A percentile compares a stretch with the other conserved stretches of the same genome.
phyloP scores from a whole-genome alignment of 768 basidiomycete genomes.

The Termitomyces heimii region DNA sequence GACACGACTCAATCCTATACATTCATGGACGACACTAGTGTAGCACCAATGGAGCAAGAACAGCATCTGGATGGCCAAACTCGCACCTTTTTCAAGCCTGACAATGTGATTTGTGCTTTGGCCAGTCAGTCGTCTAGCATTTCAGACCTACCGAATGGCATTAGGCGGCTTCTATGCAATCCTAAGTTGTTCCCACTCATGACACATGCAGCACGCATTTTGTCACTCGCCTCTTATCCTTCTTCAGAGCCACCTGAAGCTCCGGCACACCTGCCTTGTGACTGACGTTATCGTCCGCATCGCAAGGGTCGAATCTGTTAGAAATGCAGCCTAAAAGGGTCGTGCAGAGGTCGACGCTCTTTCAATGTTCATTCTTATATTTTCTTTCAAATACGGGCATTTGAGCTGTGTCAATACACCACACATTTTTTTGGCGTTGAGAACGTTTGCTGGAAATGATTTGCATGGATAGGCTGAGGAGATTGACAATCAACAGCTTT shows the following conservation, averaged over 20 bases:
- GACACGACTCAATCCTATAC: neutral
- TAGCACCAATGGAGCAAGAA: neutral
- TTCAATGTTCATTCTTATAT: neutral
- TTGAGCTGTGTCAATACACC: slow-evolving; percentile 26
- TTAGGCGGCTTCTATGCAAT: slow-evolving; percentile 29
- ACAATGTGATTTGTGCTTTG: slow-evolving; percentile 30
- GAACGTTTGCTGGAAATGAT: slow-evolving; percentile 17
- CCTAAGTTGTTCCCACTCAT: slow-evolving; percentile 27
- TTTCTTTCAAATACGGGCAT: slow-evolving; percentile 21
- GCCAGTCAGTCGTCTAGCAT: slow-evolving; percentile 36
- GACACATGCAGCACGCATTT: slow-evolving; percentile 26
- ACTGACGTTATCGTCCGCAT: slow-evolving; percentile 37
- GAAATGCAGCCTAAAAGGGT: slow-evolving; percentile 34
- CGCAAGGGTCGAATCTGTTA: slow-evolving; percentile 30
- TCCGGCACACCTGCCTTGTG: slow-evolving; percentile 27
- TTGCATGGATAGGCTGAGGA: slow-evolving; percentile 25
- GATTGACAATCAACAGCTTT: slow-evolving; percentile 30
- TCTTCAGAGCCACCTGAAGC: slow-evolving; percentile 18
- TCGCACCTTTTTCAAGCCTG: slow-evolving; percentile 4
- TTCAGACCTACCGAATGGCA: slow-evolving; percentile 21
- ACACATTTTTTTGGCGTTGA: slow-evolving; percentile 23
- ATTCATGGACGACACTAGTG: neutral
- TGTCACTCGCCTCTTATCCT: slow-evolving; percentile 24
- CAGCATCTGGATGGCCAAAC: no score
- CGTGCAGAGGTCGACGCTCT: slow-evolving; percentile 31